Base-by-base conservation (phyloP, 2,329 filamentous ascomycete species). In the Fusarium sterilihyphosum region DNA sequence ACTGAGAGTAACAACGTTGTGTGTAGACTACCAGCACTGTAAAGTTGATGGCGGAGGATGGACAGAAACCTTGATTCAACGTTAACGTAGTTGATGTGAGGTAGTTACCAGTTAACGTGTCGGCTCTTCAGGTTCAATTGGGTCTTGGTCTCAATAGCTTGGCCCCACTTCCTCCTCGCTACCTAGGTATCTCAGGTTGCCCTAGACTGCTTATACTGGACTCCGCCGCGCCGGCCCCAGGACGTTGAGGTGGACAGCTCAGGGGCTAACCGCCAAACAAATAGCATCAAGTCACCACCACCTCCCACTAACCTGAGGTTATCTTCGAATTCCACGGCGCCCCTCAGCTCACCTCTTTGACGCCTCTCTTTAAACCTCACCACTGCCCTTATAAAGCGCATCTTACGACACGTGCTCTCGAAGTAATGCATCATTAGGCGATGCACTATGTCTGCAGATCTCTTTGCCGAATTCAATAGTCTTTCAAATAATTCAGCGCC, bases 381-480 rank as follows among this genome's bases (percentile, higher is more conserved):
- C 41, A 41, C 22, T 50, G 31, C 37, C 10, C 66, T 22, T 47
- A 53, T 61, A 57, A 53, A 49, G 22, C 46, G 52, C 53, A 37
- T 57, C 70, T 59, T 54, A 64, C 73, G 60, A 61, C 52, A 46
- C 37, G 53, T 41, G 54, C 50, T 47, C 47, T 41, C 43, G 35
- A 66, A 62, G 63, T 59, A 60, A 74, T 73, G 73, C 76, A 53
- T 71, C 44, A 35, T 59, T 58, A 61, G 62, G 57, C 60, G 58
- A 64, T 71, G 49, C 67, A 79, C 41, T 70, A 92, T 92, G 90
- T 92, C 90, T 75, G 89, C 90, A 71, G 90, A 92, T 81, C 87
- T 92, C 65, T 90, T 92, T 78, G 90, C 89, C 63, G 88, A 90
- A 74, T 91, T 92, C 75, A 89, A 88, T 77, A 84, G 83, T 76